Percentiles rank a stretch among this genome's conserved stretches.
Evolutionary conservation across 2,329 filamentous ascomycete genomes (phyloP).

Genomic region (Arachnomyces sp.): DNA sequence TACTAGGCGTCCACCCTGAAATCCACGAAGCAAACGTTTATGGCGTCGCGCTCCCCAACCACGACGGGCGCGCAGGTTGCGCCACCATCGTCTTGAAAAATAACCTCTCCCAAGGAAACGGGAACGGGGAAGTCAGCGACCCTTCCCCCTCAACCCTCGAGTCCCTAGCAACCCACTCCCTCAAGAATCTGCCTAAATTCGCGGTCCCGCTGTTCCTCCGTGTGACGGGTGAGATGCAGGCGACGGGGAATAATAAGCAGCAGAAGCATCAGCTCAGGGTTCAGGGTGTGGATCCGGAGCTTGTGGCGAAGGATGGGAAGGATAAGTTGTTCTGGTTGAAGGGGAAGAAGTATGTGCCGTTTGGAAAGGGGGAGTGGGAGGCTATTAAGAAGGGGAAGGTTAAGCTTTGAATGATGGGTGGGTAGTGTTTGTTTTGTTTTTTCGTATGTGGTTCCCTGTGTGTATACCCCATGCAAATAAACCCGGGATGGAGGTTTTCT

Average conservation of each 20-base stretch:
- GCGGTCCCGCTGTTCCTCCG: slow-evolving; percentile 72
- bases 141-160: slow-evolving; percentile 39
- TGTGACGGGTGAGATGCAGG: slow-evolving; percentile 52
- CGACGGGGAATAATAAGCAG: slow-evolving; percentile 83
- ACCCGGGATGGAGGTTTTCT: too few species aligned
- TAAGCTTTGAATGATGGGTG: slow-evolving; percentile 59
- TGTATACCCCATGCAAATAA: too few species aligned
- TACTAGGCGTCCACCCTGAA: slow-evolving; percentile 56
- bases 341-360: slow-evolving; percentile 58
- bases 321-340: slow-evolving; percentile 59
- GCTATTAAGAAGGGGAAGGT: slow-evolving; percentile 58
- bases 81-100: slow-evolving; percentile 58
- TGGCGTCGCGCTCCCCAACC: slow-evolving; percentile 67
- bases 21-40: slow-evolving; percentile 80
- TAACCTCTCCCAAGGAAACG: slow-evolving; percentile 20
- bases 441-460: too few species aligned
- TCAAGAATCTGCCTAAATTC: slow-evolving; percentile 57
- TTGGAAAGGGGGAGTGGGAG: slow-evolving; percentile 60
- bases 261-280: slow-evolving; percentile 66
- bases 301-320: slow-evolving; percentile 29
- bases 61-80: slow-evolving; percentile 78
- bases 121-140: slow-evolving; percentile 14
- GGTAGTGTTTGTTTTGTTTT: not conserved
- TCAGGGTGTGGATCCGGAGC: slow-evolving; percentile 61
- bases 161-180: slow-evolving; percentile 54